These are phyloP conservation scores for Peniophora sp. DNA, from an alignment of 1,284 basidiomycete genomes.

Conservation along the genomic window DNA sequence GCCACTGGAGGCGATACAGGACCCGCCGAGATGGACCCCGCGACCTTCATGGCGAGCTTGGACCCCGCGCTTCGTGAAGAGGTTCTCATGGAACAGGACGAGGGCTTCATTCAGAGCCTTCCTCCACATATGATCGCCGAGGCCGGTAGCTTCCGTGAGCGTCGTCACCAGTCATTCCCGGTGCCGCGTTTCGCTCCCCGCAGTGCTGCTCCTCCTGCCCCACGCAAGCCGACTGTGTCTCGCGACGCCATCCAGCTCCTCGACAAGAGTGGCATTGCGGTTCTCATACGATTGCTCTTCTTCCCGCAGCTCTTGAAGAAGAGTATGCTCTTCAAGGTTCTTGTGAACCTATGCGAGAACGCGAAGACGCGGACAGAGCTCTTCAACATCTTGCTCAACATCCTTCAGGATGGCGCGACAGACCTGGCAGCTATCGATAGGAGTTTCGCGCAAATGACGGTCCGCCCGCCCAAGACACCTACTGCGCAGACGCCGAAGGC, in stretches of 20 bases:
- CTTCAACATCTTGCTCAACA: conserved; percentile 86
- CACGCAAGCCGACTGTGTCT: conserved; percentile 43
- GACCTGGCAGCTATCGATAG: conserved; percentile 90
- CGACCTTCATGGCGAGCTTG: conserved; percentile 82
- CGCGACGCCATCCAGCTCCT: conserved; percentile 93
- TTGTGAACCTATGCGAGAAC: conserved; percentile 96
- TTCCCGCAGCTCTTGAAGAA: conserved; percentile 91
- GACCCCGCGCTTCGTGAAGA: conserved; percentile 81
- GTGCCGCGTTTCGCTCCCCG: conserved; percentile 4
- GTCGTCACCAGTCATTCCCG: conserved; percentile 22
- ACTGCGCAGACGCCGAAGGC: conserved; percentile 52
- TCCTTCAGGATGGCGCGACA: conserved; percentile 91
- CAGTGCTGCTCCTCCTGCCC: conserved; percentile 18
- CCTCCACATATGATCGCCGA: conserved; percentile 82
- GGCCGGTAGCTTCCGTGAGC: conserved; percentile 61
- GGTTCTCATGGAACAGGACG: conserved; percentile 82
- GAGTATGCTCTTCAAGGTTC: conserved; percentile 80
- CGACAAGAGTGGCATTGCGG: conserved; percentile 86
- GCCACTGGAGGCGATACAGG: conserved; percentile 29
- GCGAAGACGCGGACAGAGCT: conserved; percentile 86
- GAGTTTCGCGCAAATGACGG: conserved; percentile 89
- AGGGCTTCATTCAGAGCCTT: conserved; percentile 72
- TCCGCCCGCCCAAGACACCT: conserved; percentile 57
- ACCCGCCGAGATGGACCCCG: conserved; percentile 74
- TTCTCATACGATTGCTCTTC: conserved; percentile 89